Percentiles rank a stretch among this genome's conserved stretches.
phyloP scores from a whole-genome alignment of 805 yeast genomes.

The Lachancea waltii region DNA sequence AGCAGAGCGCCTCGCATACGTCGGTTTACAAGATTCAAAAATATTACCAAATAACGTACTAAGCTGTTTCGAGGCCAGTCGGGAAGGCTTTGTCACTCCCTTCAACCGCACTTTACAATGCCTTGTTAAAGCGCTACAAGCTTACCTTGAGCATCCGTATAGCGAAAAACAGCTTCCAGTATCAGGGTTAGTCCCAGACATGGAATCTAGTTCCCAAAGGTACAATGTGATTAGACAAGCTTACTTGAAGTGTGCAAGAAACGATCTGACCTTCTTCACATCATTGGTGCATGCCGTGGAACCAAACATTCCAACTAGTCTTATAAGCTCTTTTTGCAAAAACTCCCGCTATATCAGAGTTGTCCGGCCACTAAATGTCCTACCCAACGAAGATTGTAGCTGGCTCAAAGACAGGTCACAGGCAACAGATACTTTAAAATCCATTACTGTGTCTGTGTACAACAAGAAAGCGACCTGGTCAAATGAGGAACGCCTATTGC shows the following conservation, averaged over 20 bases:
- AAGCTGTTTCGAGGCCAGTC: constrained; percentile 4
- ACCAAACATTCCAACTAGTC: constrained; percentile 35
- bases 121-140: constrained; percentile 45
- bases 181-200: constrained; percentile 75
- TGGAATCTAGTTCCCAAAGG: constrained; percentile 67
- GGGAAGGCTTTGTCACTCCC: background rate
- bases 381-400: too few species aligned
- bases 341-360: constrained; percentile 44
- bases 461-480: too few species aligned
- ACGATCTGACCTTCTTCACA: constrained; percentile 40
- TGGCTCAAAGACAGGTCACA: too few species aligned
- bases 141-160: constrained; percentile 37
- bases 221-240: constrained; percentile 54
- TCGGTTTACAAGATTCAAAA: constrained; percentile 23
- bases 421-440: too few species aligned
- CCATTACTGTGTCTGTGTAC: too few species aligned
- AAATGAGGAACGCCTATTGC: too few species aligned
- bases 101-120: constrained; percentile 13
- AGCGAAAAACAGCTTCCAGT: constrained; percentile 50
- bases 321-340: constrained; percentile 49
- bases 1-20: constrained; percentile 41
- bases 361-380: constrained; percentile 8
- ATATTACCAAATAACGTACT: constrained; percentile 16
- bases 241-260: constrained; percentile 48
- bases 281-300: background rate